A percentile compares a stretch with the other conserved stretches of the same genome.
Evolutionary conservation across 257 asterid genomes (phyloP).

Genomic region (Parsonsia alboflavescens): DNA sequence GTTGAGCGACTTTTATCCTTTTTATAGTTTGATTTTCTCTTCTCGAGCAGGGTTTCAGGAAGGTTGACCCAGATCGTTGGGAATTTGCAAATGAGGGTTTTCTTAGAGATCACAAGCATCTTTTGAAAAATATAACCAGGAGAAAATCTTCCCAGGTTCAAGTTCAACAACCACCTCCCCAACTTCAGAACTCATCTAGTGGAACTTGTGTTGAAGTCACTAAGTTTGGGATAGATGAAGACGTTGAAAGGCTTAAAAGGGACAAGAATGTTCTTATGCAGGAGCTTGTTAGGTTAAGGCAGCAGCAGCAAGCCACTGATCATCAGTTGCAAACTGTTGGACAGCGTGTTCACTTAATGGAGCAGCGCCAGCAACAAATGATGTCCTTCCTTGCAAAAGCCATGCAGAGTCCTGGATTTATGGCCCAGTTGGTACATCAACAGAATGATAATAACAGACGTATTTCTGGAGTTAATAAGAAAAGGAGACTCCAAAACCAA

Average conservation of each 20-base stretch:
- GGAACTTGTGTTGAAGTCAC: conserved; percentile 64
- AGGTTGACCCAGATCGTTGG: conserved; percentile 8
- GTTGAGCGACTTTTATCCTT: conserved; percentile 11
- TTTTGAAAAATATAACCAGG: conserved; percentile 39
- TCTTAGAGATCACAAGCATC: conserved; percentile 12
- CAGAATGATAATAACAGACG: conserved; percentile 45
- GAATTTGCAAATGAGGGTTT: conserved; percentile 18
- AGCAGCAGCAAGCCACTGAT: conserved; percentile 70
- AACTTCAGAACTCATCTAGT: conserved; percentile 35
- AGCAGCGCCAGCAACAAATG: conserved; percentile 75
- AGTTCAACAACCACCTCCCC: conserved; percentile 36
- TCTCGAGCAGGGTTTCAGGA: conserved; percentile 15
- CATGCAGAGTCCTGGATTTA: conserved; percentile 70
- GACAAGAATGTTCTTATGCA: conserved; percentile 79
- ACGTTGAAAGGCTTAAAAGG: conserved; percentile 64
- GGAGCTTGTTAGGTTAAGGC: conserved; percentile 75
- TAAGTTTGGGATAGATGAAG: conserved; percentile 63
- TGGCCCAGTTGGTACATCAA: conserved; percentile 66
- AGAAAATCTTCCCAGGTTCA: conserved; percentile 50
- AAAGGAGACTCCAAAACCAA: conserved; percentile 66
- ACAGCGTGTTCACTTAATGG: conserved; percentile 72
- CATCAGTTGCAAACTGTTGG: conserved; percentile 62
- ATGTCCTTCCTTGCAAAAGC: conserved; percentile 89
- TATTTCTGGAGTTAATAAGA: conserved; percentile 59
- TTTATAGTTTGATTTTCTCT: conserved; percentile 15